These are phyloP conservation scores for Neodidymelliopsis sp. DNA, from an alignment of 2,329 filamentous ascomycete species.

Conservation along the genomic window DNA sequence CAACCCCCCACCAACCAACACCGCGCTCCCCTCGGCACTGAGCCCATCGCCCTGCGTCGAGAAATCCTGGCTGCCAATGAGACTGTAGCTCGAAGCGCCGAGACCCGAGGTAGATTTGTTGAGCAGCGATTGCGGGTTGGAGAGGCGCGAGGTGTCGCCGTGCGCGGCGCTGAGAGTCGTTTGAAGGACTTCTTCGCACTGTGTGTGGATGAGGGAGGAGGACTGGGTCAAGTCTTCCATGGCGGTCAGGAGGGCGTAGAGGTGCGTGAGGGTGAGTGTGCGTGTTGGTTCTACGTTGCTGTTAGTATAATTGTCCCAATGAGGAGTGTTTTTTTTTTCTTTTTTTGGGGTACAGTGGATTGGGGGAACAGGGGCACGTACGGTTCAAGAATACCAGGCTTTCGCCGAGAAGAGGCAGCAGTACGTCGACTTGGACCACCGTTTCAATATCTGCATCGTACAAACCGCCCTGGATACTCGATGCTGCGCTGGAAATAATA, in stretches of 20 bases:
- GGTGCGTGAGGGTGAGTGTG: conserved; percentile 73
- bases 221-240: conserved; percentile 86
- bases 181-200: conserved; percentile 80
- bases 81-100: conserved; percentile 67
- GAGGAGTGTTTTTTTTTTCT: too few relatives aligned
- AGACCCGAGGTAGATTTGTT: conserved; percentile 64
- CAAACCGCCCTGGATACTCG: conserved; percentile 89
- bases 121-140: conserved; percentile 51
- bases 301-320: conserved; percentile 19
- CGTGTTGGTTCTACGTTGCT: conserved; percentile 57
- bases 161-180: conserved; percentile 76
- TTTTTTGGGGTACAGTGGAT: too few relatives aligned
- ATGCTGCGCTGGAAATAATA: conserved; percentile 85
- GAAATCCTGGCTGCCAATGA: conserved; percentile 78
- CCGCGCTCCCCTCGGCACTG: conserved; percentile 56
- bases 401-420: conserved; percentile 85
- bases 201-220: conserved; percentile 72
- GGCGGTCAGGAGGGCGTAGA: conserved; percentile 77
- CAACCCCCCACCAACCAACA: conserved; percentile 65
- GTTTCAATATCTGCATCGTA: conserved; percentile 83
- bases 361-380: conserved; percentile 37
- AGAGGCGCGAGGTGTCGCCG: conserved; percentile 43
- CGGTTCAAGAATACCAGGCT: conserved; percentile 77
- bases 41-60: conserved; percentile 33
- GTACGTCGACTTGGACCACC: conserved; percentile 86